Conservation (phyloP, 2,329 filamentous ascomycete genomes). For the Cordyceps cateniannulata region DNA sequence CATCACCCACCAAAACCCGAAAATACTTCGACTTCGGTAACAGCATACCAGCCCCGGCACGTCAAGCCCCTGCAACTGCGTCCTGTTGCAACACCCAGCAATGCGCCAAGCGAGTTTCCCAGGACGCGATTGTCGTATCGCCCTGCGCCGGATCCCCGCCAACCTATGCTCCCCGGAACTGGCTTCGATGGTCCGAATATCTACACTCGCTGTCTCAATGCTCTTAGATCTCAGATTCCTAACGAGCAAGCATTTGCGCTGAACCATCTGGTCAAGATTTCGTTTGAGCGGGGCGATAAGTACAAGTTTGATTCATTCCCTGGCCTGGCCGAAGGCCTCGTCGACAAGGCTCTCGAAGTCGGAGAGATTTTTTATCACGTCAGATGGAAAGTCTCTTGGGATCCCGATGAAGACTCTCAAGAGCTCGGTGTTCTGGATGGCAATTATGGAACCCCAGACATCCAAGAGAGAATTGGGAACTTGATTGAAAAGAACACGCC, state of each 20-base stretch:
- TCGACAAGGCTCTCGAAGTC: slow-evolving; percentile 76
- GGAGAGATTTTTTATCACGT: slow-evolving; percentile 75
- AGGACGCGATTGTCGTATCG: slow-evolving; percentile 37
- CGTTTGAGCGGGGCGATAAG: slow-evolving; percentile 88
- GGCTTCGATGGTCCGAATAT: slow-evolving; percentile 78
- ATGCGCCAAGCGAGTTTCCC: slow-evolving; percentile 60
- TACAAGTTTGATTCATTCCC: slow-evolving; percentile 92
- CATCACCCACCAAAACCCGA: slow-evolving; percentile 52
- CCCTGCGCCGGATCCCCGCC: slow-evolving; percentile 27
- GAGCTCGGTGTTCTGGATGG: slow-evolving; percentile 40
- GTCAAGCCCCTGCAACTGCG: slow-evolving; percentile 60
- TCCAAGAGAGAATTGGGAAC: slow-evolving; percentile 61
- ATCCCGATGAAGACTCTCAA: slow-evolving; percentile 43
- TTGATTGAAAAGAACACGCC: slow-evolving; percentile 54
- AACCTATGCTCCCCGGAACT: slow-evolving; percentile 52
- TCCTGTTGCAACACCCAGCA: slow-evolving; percentile 68
- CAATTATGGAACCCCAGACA: slow-evolving; percentile 43
- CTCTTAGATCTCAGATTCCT: slow-evolving; percentile 70
- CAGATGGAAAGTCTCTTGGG: slow-evolving; percentile 72
- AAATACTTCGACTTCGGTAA: slow-evolving; percentile 52
- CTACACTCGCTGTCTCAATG: slow-evolving; percentile 80
- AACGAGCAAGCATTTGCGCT: slow-evolving; percentile 88
- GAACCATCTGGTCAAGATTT: slow-evolving; percentile 92
- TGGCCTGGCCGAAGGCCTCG: slow-evolving; percentile 77
- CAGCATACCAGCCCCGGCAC: slow-evolving; percentile 63